These are phyloP conservation scores for Fusarium sororula DNA, from an alignment of 2,329 filamentous ascomycete species.

Conservation along the genomic window DNA sequence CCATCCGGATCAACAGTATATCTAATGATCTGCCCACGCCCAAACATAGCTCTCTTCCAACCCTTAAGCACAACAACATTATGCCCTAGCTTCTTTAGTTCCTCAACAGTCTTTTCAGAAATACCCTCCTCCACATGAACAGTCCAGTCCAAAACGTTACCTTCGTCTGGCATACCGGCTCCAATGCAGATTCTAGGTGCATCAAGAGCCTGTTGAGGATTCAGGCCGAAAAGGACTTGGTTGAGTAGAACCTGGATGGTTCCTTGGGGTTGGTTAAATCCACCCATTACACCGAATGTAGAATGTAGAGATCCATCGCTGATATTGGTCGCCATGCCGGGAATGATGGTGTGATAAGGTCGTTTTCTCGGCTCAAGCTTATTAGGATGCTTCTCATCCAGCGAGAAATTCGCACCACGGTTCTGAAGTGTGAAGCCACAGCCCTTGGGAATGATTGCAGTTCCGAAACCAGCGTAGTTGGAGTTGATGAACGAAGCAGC, in stretches of 20 bases:
- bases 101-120: conserved; percentile 70
- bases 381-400: conserved; percentile 80
- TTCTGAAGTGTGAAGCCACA: conserved; percentile 97
- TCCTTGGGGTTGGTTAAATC: conserved; percentile 98
- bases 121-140: conserved; percentile 90
- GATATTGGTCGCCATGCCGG: conserved; percentile 84
- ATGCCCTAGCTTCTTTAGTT: conserved; percentile 76
- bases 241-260: conserved; percentile 94
- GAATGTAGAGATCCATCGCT: conserved; percentile 79
- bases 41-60: conserved; percentile 75
- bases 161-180: conserved; percentile 71
- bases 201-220: conserved; percentile 89
- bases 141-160: conserved; percentile 66
- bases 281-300: conserved; percentile 96
- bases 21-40: conserved; percentile 86
- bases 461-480: conserved; percentile 91
- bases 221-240: conserved; percentile 82
- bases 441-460: conserved; percentile 81
- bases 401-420: conserved; percentile 85
- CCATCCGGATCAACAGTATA: conserved; percentile 78
- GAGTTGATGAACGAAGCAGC: conserved; percentile 97
- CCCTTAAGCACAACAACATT: conserved; percentile 74
- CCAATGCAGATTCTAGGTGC: conserved; percentile 91
- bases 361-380: conserved; percentile 81
- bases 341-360: conserved; percentile 98